phyloP scores from a whole-genome alignment of 2,329 filamentous ascomycete species.

The Bipolaris victoriae region DNA sequence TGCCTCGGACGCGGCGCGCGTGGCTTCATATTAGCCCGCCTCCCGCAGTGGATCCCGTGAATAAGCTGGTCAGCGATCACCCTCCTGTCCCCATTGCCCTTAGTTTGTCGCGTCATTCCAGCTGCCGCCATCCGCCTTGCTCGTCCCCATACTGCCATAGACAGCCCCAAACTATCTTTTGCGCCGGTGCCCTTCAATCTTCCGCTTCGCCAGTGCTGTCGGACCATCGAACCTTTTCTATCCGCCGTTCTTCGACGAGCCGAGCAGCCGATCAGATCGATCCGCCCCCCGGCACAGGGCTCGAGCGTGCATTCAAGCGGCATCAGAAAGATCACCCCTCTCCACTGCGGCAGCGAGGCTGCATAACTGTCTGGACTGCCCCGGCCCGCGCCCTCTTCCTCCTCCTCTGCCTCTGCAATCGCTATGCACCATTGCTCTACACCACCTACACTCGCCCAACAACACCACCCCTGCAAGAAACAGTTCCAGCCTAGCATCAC shows the following conservation, averaged over 20 bases:
- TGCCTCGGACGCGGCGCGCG: neutral
- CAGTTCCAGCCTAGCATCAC: slow-evolving; percentile 55
- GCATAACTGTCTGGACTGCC: slow-evolving; percentile 8
- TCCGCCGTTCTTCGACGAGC: slow-evolving; percentile 23
- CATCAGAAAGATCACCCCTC: slow-evolving; percentile 27
- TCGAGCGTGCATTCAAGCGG: slow-evolving; percentile 29
- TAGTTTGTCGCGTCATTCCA: slow-evolving; percentile 14
- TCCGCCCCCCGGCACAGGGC: slow-evolving; percentile 25
- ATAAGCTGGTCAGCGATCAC: slow-evolving; percentile 17
- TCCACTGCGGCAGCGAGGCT: slow-evolving; percentile 7
- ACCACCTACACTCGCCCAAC: slow-evolving; percentile 20
- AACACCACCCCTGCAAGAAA: slow-evolving; percentile 50
- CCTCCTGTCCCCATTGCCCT: slow-evolving; percentile 5
- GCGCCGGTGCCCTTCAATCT: neutral
- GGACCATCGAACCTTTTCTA: slow-evolving; percentile 18
- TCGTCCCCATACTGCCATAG: neutral
- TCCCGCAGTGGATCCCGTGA: slow-evolving; percentile 15
- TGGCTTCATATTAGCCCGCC: slow-evolving; percentile 3
- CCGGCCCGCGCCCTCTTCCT: neutral
- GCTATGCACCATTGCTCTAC: slow-evolving; percentile 18
- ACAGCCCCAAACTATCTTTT: neutral
- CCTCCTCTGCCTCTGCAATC: slow-evolving; percentile 6
- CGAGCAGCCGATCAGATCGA: slow-evolving; percentile 26
- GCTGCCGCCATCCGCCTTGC: slow-evolving; percentile 20
- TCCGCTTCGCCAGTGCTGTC: slow-evolving; percentile 3